Base-by-base conservation (phyloP, 345 rosid genomes). In the Barbarea vulgaris region DNA sequence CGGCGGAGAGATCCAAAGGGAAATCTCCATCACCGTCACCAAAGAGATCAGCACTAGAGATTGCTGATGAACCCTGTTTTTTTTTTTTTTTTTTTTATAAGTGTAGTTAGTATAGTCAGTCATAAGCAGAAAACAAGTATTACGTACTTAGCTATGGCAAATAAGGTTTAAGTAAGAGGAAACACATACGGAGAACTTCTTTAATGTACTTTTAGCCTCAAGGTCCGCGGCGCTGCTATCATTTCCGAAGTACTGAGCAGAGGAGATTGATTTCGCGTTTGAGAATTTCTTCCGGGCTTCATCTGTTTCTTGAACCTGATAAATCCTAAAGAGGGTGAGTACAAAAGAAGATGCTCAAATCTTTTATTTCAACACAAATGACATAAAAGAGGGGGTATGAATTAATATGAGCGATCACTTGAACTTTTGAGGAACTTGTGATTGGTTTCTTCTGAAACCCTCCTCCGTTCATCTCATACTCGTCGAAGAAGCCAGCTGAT, bases 41-140 rank as follows among this genome's bases (percentile, higher is more conserved):
- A 72, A 92, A 95, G 60, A 92, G 90, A 80, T 92, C 99, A 58
- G 97, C 97, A 80, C 99, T 92, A 69, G 99, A 95, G 61, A 95
- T 95, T 25, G 99, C 91, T 7, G 96, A 10, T 17, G 99, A 95
- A 77, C 94, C 81, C 99, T 95, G n/a, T n/a, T n/a, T n/a, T n/a
- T n/a, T n/a, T n/a, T n/a, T n/a, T n/a, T n/a, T n/a, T n/a, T n/a
- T 83, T 3, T 75, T 65, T 34, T 15, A 7, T 9, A 33, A 39
- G 15, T 74, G 56, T n/a, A 34, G 24, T 25, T 42, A 53, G 50
- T 56, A 33, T 27, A 31, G 28, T 62, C 5, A 31, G 28, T 62
- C 5, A 60, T 21, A 33, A 60, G 12, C 2, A 52, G 19, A 17
- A 28, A 11, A n/a, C 25, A 42, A 28, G 3, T 18, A 0, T 50